Evolutionary conservation across 139 green algal species (phyloP).

Genomic region (Chlamydomonas schloesseri): DNA sequence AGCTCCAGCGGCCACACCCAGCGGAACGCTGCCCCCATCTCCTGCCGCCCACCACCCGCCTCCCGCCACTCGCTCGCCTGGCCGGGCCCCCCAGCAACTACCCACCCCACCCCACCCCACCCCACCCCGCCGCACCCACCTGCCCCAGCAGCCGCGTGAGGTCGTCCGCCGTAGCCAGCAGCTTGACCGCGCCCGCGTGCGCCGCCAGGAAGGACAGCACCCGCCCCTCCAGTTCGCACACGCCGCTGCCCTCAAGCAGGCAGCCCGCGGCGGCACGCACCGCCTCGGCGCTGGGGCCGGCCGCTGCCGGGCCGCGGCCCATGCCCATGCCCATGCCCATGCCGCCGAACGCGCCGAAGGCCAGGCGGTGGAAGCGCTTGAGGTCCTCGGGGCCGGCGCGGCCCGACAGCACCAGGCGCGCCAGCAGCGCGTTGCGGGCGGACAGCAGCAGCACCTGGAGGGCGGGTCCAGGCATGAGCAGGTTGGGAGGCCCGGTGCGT

Average conservation of each 20-base stretch:
- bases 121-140: no score
- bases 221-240: constrained; percentile 74
- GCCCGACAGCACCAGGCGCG: constrained; percentile 69
- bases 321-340: neutral
- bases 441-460: constrained; percentile 78
- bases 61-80: no score
- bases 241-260: constrained; percentile 70
- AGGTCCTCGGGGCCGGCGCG: constrained; percentile 45
- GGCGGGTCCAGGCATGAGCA: no score
- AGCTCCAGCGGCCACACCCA: no score
- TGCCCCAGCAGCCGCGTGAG: constrained; percentile 58
- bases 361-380: constrained; percentile 61
- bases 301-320: neutral
- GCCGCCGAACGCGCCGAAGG: constrained; percentile 71
- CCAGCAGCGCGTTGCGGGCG: constrained; percentile 74
- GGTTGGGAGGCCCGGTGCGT: neutral
- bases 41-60: no score
- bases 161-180: constrained; percentile 75
- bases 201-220: constrained; percentile 78
- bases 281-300: constrained; percentile 21
- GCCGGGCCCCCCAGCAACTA: no score
- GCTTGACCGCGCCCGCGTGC: constrained; percentile 65
- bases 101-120: no score
- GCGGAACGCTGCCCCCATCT: no score
- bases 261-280: constrained; percentile 56